Conservation (phyloP, 768 basidiomycete genomes). For the Mycena polygramma region DNA sequence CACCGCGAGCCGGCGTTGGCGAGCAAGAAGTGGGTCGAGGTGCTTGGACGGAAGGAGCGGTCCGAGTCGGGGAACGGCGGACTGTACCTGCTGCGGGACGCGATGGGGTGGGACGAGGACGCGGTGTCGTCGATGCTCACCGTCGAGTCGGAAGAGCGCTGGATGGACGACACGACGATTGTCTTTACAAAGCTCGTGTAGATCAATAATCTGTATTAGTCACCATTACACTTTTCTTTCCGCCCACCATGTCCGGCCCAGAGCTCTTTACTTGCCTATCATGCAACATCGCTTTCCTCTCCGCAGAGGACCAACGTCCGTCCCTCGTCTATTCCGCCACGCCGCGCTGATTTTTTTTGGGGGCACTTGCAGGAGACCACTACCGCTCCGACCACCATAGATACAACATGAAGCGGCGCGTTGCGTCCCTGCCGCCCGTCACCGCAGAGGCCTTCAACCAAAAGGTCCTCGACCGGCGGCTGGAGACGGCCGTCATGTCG, state of each 20-base stretch:
- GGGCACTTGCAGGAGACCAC: slow-evolving; percentile 71
- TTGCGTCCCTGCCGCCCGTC: slow-evolving; percentile 91
- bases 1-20: slow-evolving; percentile 43
- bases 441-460: slow-evolving; percentile 83
- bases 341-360: slow-evolving; percentile 19
- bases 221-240: slow-evolving; percentile 3
- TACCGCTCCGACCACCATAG: slow-evolving; percentile 96
- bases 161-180: slow-evolving; percentile 74
- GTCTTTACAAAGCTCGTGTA: slow-evolving; percentile 47
- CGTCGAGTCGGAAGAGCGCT: slow-evolving; percentile 59
- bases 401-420: slow-evolving; percentile 98
- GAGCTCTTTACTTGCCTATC: slow-evolving; percentile 88
- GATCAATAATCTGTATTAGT: slow-evolving; percentile 11
- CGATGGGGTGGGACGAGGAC: slow-evolving; percentile 59
- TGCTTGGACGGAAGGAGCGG: slow-evolving; percentile 41
- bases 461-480: slow-evolving; percentile 85
- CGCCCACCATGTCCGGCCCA: slow-evolving; percentile 48
- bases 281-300: slow-evolving; percentile 88
- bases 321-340: slow-evolving; percentile 30
- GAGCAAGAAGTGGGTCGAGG: slow-evolving; percentile 52
- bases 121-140: slow-evolving; percentile 61
- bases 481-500: slow-evolving; percentile 79
- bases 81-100: slow-evolving; percentile 58
- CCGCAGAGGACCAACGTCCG: slow-evolving; percentile 87
- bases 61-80: slow-evolving; percentile 46